Conservation (phyloP, 768 basidiomycete genomes). For the Mycena latifolia region DNA sequence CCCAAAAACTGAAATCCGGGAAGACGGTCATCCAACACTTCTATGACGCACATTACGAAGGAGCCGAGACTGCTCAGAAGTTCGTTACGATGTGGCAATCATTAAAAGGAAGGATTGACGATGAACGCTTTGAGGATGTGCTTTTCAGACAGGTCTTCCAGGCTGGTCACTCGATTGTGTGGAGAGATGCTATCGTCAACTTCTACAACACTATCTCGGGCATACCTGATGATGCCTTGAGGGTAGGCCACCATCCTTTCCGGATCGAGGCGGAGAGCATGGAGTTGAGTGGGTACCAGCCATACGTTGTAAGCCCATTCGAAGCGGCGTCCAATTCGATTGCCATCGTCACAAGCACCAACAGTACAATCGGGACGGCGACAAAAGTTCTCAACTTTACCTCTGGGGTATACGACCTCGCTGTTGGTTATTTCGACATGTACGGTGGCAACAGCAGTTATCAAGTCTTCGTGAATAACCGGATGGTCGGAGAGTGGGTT, state of each 20-base stretch:
- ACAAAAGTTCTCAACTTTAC: conserved; percentile 31
- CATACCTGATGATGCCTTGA: conserved; percentile 30
- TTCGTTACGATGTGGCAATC: conserved; percentile 31
- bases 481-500: conserved; percentile 29
- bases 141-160: conserved; percentile 33
- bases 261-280: conserved; percentile 34
- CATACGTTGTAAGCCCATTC: conserved; percentile 34
- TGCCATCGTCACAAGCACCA: conserved; percentile 30
- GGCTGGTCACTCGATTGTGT: conserved; percentile 33
- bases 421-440: conserved; percentile 34
- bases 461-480: conserved; percentile 23
- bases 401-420: conserved; percentile 34
- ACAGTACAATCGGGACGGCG: conserved; percentile 32
- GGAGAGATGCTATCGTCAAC: conserved; percentile 33
- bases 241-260: conserved; percentile 35
- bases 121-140: conserved; percentile 34
- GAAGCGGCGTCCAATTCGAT: conserved; percentile 29
- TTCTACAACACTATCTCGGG: conserved; percentile 34
- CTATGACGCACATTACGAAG: conserved; percentile 36
- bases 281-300: conserved; percentile 30
- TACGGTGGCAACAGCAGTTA: conserved; percentile 32
- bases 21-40: conserved; percentile 37
- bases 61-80: conserved; percentile 30
- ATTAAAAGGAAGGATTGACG: conserved; percentile 31
- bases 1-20: conserved; percentile 33